Evolutionary conservation across 1,284 basidiomycete species (phyloP).

Genomic region (Sphaerobolus stellatus): DNA sequence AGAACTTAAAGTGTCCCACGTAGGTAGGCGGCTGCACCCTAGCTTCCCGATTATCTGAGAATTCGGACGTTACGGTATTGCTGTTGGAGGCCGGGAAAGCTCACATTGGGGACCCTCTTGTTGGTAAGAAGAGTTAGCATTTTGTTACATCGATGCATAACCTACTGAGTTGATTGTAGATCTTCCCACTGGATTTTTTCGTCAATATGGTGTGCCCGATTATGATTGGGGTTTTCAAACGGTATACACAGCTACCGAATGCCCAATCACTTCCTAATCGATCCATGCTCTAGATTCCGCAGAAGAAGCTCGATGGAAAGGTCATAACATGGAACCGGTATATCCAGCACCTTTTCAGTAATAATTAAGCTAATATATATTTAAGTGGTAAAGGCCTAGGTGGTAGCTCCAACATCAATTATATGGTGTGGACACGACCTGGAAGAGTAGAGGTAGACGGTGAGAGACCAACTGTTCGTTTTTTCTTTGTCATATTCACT

Average conservation of each 20-base stretch:
- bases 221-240: background rate
- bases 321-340: background rate
- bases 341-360: background rate
- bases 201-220: background rate
- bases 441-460: background rate
- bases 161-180: background rate
- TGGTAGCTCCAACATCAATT: background rate
- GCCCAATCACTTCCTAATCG: background rate
- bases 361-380: background rate
- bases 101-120: slow-evolving; percentile 30
- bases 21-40: slow-evolving; percentile 46
- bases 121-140: background rate
- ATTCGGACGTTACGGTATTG: slow-evolving; percentile 38
- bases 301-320: background rate
- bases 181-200: background rate
- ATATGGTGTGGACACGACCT: background rate
- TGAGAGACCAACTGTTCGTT: background rate
- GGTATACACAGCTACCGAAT: background rate
- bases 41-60: slow-evolving; percentile 46
- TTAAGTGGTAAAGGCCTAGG: background rate
- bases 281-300: background rate
- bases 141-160: background rate
- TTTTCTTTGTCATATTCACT: background rate
- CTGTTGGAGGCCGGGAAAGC: slow-evolving; percentile 40
- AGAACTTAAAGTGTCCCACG: no score